Evolutionary conservation across 1,284 basidiomycete species (phyloP), one percentile per base, ranked within the genome.

Genomic region (Microbotryum saponariae): DNA sequence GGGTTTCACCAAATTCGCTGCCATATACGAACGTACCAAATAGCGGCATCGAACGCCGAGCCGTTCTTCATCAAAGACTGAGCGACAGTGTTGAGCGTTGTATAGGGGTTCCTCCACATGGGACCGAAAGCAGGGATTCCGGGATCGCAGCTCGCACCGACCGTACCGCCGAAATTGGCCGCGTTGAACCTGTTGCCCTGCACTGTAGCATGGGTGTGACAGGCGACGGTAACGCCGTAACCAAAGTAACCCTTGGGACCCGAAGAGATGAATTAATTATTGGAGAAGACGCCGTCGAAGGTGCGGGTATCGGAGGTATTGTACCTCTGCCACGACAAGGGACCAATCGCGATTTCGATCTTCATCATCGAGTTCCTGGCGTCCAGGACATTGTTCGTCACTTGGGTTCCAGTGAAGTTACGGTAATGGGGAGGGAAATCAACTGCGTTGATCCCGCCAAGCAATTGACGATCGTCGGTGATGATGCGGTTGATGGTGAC

Each of bases 401-500:
- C 56, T 1, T 25, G 16, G 7, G 29, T 51, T 5, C 47, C 47
- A 21, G 47, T 25, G 51, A 29, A 58, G 21, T 8, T 29, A 10
- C 51, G 47, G 20, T 29, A 20, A n/a, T 44, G 60, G 18, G 52
- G 52, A 12, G 33, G 44, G 49, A 53, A 50, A 48, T 62, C 61
- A 27, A 59, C 57, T 52, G 45, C 58, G 44, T 63, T 63, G 62
- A 63, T 58, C 0, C 58, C 62, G 18, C 58, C 58, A 5, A 60
- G 51, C 4, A 48, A 25, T 2, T 27, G 16, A 6, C 58, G 29
- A 10, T 31, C 2, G 6, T 45, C 33, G 12, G 37, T n/a, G 16
- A 56, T n/a, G 49, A 60, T 85, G 0, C 84, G 87, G 71, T 86
- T 86, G 69, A 83, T 83, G 65, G 85, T 81, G 20, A 91, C 82